Evolutionary conservation across 1,139 yeast genomes (phyloP), one percentile per base, ranked within the genome.

Genomic region (Blastobotrys proliferans): DNA sequence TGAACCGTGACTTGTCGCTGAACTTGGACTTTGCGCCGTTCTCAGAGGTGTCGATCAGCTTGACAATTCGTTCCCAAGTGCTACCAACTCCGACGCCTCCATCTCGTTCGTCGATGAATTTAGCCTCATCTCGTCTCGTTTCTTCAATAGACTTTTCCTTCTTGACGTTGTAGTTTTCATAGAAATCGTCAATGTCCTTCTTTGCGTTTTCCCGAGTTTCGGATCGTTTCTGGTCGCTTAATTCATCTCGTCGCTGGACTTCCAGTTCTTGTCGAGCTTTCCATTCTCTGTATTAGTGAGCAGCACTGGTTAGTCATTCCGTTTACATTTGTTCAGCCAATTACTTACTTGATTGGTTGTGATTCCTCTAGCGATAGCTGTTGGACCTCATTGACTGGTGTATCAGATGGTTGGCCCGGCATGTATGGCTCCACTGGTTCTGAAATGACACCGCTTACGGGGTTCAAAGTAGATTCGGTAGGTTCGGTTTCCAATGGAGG

Each of bases 141-240:
- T 77, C 75, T 50, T 77, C 80, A 48, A 83, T 70, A 44, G 79
- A 77, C 52, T 76, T 76, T 45, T 87, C 94, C 67, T 81, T 85
- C 69, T 92, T 92, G 60, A 74, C 72, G 67, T 87, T 88, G 73
- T 94, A 94, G 61, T 83, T 83, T 55, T 88, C 96, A 66, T 94
- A 94, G 67, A 92, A 92, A 54, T 86, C 96, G 63, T 92, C 97
- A 58, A 90, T 81, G 43, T 92, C 81, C 61, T 80, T 79, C 58
- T 81, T 78, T n/a, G 98, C 98, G 51, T 82, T 81, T 39, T 77
- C 74, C 45, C 83, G 74, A 47, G 87, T 74, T 49, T 82, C 90
- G 36, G 72, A 70, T 62, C 84, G 79, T 61, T 79, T 85, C 53
- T 76, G 70, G 16, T 70, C 70, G 54, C 85, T 83, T 51, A 78